These are phyloP conservation scores for Inga oerstediana DNA, from an alignment of 306 rosid genomes.

Conservation along the genomic window DNA sequence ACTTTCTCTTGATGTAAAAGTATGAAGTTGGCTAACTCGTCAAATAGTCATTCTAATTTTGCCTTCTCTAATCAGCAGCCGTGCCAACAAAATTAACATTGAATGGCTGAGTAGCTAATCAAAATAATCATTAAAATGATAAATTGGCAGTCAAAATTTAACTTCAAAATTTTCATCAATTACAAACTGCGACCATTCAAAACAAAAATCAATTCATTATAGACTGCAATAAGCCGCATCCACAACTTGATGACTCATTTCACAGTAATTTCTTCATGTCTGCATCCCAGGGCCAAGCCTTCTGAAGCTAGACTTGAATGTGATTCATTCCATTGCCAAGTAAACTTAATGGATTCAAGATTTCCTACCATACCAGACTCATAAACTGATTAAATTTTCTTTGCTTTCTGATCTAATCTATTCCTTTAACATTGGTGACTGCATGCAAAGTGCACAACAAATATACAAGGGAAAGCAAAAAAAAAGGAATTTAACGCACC, in stretches of 20 bases:
- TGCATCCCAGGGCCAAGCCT: slow-evolving; percentile 27
- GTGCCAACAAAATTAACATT: background rate
- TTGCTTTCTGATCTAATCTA: slow-evolving; percentile 9
- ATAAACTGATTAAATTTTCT: background rate
- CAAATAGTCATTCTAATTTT: background rate
- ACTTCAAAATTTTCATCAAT: slow-evolving; percentile 5
- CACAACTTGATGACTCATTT: background rate
- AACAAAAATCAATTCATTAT: background rate
- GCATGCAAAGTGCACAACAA: slow-evolving; percentile 16
- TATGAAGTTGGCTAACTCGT: background rate
- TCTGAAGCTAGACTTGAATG: slow-evolving; percentile 12
- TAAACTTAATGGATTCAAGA: slow-evolving; percentile 12
- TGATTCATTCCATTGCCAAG: background rate
- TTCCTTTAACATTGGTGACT: slow-evolving; percentile 10
- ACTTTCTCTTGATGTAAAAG: background rate
- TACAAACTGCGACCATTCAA: slow-evolving; percentile 12
- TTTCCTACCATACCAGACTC: background rate
- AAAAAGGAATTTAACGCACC: slow-evolving; percentile 28
- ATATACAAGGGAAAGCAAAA: slow-evolving; percentile 33
- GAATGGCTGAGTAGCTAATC: background rate
- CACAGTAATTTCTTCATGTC: slow-evolving; percentile 18
- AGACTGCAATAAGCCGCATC: background rate
- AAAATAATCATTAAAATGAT: slow-evolving; percentile 24
- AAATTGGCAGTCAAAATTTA: background rate
- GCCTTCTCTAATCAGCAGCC: background rate